Base-by-base conservation (phyloP, 768 basidiomycete genomes). In the Nidularia sp. region DNA sequence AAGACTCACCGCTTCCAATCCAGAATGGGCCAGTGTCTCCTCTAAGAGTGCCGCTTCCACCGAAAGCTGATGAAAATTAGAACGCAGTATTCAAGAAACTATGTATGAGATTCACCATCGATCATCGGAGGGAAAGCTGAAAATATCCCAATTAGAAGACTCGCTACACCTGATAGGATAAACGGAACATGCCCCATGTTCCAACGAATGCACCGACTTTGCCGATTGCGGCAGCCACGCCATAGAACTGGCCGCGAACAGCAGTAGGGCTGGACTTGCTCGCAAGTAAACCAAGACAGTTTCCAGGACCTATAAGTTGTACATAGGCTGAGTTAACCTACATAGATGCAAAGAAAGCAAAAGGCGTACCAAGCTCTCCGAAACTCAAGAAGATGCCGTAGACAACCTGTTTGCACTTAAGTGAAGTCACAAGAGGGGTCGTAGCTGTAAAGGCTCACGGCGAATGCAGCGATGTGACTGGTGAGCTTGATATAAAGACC, bases 321-420 rank as follows among this genome's bases (percentile, higher is more conserved):
- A 25, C 56, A 39, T 61, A 31, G 43, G 34, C 54, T 33, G 8
- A 34, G 44, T 35, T 8, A 32, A 6, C 18, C 8, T n/a, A 39
- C 36, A 39, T 9, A 39, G 36, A 39, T 25, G 32, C 13, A 12
- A 47, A 35, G 4, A 18, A 53, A 42, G n/a, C n/a, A n/a, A 41
- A 6, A 5, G 0, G 60, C 73, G 33, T 51, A 77, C 90, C 91
- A 29, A 93, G 71, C 70, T 96, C 94, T 45, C 94, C 95, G 51
- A 93, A 86, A 61, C 82, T 85, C 60, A 95, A 64, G 80, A 97
- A 97, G 47, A 97, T 82, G 10, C 94, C 95, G 60, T 97, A 96
- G 6, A 97, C 72, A 34, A 95, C 83, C 81, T 84, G 51, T 18
- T 18, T 18, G 18, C 18, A 18, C 18, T 18, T 18, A 18, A 18